Percentiles rank a stretch among this genome's conserved stretches.
These are phyloP conservation scores for Cyclocybe cylindracea DNA, from an alignment of 768 basidiomycete genomes.

Conservation along the genomic window DNA sequence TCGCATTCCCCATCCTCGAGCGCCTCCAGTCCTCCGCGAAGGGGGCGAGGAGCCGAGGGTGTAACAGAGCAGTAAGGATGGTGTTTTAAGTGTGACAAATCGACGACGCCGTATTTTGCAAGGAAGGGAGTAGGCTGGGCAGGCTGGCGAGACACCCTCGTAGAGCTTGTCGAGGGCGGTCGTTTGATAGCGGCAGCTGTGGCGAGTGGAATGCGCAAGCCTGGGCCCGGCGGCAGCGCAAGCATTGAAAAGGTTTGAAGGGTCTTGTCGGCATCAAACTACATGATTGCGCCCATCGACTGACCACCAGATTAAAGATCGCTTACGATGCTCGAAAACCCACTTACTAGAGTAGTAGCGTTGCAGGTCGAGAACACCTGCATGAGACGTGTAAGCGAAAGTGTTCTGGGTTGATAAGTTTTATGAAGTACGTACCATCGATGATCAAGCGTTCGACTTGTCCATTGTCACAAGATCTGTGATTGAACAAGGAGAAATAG, in stretches of 20 bases:
- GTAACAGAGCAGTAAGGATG: conserved; percentile 31
- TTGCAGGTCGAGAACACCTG: no score
- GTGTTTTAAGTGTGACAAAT: conserved; percentile 29
- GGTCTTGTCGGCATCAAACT: conserved; percentile 35
- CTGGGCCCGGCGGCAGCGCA: conserved; percentile 37
- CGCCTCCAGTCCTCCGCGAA: conserved; percentile 38
- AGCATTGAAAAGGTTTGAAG: conserved; percentile 33
- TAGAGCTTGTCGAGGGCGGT: conserved; percentile 19
- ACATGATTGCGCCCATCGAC: conserved; percentile 37
- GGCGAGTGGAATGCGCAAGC: conserved; percentile 35
- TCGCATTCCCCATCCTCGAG: conserved; percentile 31
- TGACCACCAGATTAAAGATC: not conserved
- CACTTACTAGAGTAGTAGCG: no score
- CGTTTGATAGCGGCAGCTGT: conserved; percentile 1
- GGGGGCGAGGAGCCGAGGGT: conserved; percentile 30
- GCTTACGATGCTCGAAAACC: not conserved
- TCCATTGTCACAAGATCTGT: conserved; percentile 4
- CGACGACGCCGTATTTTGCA: conserved; percentile 34
- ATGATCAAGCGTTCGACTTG: conserved; percentile 33
- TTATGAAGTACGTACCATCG: conserved; percentile 45
- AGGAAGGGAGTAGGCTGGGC: conserved; percentile 28
- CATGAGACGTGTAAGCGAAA: no score
- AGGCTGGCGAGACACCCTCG: conserved; percentile 28
- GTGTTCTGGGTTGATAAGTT: no score
- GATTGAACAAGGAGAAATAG: no score